These are phyloP conservation scores for Russula abietina DNA, from an alignment of 768 basidiomycete species.

Conservation along the genomic window DNA sequence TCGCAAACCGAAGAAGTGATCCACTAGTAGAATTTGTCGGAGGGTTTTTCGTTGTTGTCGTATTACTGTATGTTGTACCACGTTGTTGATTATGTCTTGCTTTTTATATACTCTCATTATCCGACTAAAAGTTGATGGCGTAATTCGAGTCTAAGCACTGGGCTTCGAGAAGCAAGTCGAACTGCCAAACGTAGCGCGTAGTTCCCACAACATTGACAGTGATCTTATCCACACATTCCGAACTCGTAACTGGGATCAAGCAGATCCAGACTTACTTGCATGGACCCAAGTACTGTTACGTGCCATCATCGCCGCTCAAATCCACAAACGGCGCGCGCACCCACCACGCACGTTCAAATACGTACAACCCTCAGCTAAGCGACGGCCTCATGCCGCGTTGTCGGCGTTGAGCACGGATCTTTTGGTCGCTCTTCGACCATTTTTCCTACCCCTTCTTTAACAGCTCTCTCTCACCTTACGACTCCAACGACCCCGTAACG, in stretches of 20 bases:
- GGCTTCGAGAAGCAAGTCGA: background rate
- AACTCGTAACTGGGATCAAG: background rate
- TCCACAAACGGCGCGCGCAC: background rate
- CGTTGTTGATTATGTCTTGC: too few relatives aligned
- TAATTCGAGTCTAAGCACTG: background rate
- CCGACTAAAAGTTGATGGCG: background rate
- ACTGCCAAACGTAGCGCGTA: background rate
- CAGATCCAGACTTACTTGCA: background rate
- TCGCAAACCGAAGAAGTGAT: background rate
- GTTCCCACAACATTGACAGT: background rate
- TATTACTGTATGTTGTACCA: too few relatives aligned
- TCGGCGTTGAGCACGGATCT: constrained; percentile 10
- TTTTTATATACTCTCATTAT: background rate
- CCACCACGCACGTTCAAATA: background rate
- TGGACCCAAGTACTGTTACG: background rate
- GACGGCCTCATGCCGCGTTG: constrained; percentile 11
- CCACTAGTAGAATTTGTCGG: too few relatives aligned
- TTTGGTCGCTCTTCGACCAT: constrained; percentile 2
- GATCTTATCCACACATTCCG: background rate
- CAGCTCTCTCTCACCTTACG: background rate
- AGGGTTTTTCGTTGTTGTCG: too few relatives aligned
- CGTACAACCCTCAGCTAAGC: constrained; percentile 14
- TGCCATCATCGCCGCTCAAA: background rate
- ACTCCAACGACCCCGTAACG: constrained; percentile 1
- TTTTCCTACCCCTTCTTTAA: background rate